Evolutionary conservation across 169 alveolate species (phyloP), one percentile per base, ranked within the genome.

Genomic region (Eimeria praecox): DNA sequence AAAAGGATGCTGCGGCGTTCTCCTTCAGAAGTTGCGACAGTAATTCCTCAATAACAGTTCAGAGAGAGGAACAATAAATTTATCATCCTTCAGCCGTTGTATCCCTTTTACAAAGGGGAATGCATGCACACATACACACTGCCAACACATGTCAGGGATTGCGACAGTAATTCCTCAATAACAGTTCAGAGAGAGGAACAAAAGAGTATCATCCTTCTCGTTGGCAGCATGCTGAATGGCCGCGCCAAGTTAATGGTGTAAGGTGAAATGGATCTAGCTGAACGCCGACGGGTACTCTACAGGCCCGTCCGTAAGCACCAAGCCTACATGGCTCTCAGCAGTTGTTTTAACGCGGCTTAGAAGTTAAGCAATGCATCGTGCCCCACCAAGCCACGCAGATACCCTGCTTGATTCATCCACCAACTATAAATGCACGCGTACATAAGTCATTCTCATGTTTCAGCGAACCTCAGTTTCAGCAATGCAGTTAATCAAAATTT

Each of bases 401-500:
- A 82, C 90, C 73, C 90, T 82, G 90, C 90, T 82, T 46, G 54
- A 12, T 30, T 16, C 46, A 8, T 64, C 0, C 71, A 59, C 22
- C 90, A 20, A 40, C 10, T 27, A 3, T 8, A 30, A 24, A 49
- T 27, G 9, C 42, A 82, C 44, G 18, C 38, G 52, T 24, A n/a
- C 33, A 82, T 9, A 24, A 12, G 35, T 44, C 54, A 71, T 69
- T 22, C 30, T 30, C 20, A n/a, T 4, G 44, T 12, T 38, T 24
- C 46, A 49, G 90, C 90, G 90, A 52, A 20, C 90, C 90, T 82
- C 90, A 22, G 90, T 64, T 82, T 82, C 71, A 82, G 90, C 90
- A 82, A 82, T 82, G 71, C 27, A 6, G 27, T 4, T 33, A 82
- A 82, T 82, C 90, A 40, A 24, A 24, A 78, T 14, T n/a, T 38